Evolutionary conservation across 306 rosid genomes (phyloP), one percentile per base, ranked within the genome.

Genomic region (Quercus variabilis): DNA sequence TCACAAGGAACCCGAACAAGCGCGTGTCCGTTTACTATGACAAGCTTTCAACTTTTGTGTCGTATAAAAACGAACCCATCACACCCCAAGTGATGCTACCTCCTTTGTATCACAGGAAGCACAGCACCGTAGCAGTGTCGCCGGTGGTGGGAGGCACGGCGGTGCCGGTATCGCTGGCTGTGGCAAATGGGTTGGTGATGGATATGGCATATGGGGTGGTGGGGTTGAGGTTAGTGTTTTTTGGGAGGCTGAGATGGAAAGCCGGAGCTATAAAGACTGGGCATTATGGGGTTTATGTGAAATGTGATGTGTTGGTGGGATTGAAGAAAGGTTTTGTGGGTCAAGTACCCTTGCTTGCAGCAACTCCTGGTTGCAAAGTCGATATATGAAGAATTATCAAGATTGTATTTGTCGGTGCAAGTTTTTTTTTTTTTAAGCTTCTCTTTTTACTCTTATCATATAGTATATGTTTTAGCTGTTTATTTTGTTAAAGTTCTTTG

Each of bases 201-300:
- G 99, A 92, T 52, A 85, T 86, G 88, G 49, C 64, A 0, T 85
- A 84, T 41, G 97, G 99, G 13, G 92, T 89, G 73, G 85, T 92
- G 86, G 84, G 74, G 19, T 28, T 94, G 76, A 91, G 88, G 68
- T 59, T 92, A 55, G 88, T 81, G 52, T 10, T 94, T 21, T 54
- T 67, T 86, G 99, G 99, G 25, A 86, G 94, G 86, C 28, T 94
- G 51, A 84, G 90, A 76, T 94, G 99, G 99, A 91, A 85, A 71
- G 73, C 89, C 0, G 93, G 90, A 20, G 90, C 83, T 14, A 80
- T 94, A 43, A 86, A 64, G 56, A 91, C 93, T 0, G 81, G 77
- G 35, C 97, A 89, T 71, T 86, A 92, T 49, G 82, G 86, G 5
- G 9, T 91, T 56, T 86, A 87, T 75, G 95, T 86, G 0, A 91